These are phyloP conservation scores for Penicillium silybi DNA, from an alignment of 495 filamentous ascomycete genomes.

Conservation along the genomic window DNA sequence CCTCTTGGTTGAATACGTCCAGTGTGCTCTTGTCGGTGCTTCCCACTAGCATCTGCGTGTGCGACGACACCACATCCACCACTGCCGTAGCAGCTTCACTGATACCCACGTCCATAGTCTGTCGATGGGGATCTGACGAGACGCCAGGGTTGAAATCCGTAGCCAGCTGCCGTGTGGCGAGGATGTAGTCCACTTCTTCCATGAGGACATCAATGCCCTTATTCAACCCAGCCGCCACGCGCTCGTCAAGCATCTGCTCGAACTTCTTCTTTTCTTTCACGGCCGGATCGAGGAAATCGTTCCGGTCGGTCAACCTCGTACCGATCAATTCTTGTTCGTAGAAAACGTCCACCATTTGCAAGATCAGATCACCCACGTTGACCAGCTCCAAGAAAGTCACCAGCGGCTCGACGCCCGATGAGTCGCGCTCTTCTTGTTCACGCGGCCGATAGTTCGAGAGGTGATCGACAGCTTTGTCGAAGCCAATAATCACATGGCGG, in stretches of 20 bases:
- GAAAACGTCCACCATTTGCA: constrained; percentile 99
- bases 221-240: constrained; percentile 91
- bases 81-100: constrained; percentile 73
- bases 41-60: constrained; percentile 86
- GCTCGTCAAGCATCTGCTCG: constrained; percentile 97
- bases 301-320: constrained; percentile 77
- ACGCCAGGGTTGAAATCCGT: constrained; percentile 85
- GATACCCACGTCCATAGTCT: constrained; percentile 71
- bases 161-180: constrained; percentile 79
- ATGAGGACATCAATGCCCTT: constrained; percentile 98
- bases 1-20: constrained; percentile 98
- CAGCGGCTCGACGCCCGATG: constrained; percentile 76
- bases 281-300: constrained; percentile 90
- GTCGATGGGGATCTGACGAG: constrained; percentile 38
- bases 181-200: constrained; percentile 95
- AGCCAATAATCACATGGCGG: constrained; percentile 85
- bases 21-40: constrained; percentile 96
- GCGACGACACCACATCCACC: constrained; percentile 77
- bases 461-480: constrained; percentile 88
- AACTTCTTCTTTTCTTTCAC: constrained; percentile 96
- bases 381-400: constrained; percentile 97
- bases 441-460: constrained; percentile 88
- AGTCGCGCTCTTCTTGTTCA: constrained; percentile 69
- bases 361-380: constrained; percentile 96
- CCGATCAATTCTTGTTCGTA: constrained; percentile 91